Conservation (phyloP, 2,329 filamentous ascomycete genomes). For the Dactylellina drechsleri region DNA sequence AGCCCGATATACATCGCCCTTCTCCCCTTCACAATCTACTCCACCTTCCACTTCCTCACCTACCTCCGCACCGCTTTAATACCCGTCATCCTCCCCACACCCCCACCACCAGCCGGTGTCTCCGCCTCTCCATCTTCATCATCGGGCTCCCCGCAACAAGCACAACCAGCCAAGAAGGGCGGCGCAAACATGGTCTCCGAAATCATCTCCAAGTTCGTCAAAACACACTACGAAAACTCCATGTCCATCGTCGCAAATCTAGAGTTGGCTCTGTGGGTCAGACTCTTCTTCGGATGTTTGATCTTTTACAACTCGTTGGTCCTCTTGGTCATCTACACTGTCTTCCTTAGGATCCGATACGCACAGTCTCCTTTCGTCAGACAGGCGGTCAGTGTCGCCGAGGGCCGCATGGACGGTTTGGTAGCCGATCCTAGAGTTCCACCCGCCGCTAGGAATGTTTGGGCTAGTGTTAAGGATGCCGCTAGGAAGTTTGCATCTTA, state of each 20-base stretch:
- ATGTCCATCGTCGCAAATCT: slow-evolving; percentile 92
- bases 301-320: slow-evolving; percentile 94
- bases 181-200: slow-evolving; percentile 76
- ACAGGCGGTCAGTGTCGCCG: slow-evolving; percentile 57
- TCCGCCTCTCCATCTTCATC: slow-evolving; percentile 60
- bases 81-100: slow-evolving; percentile 80
- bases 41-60: slow-evolving; percentile 96
- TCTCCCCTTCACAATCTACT: slow-evolving; percentile 95
- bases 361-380: slow-evolving; percentile 86
- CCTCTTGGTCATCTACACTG: slow-evolving; percentile 83
- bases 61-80: slow-evolving; percentile 95
- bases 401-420: slow-evolving; percentile 56
- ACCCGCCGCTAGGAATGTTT: slow-evolving; percentile 56
- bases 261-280: slow-evolving; percentile 87
- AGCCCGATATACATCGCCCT: slow-evolving; percentile 90
- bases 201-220: slow-evolving; percentile 89
- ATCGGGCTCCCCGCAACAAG: slow-evolving; percentile 61
- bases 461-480: slow-evolving; percentile 56
- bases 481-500: slow-evolving; percentile 56
- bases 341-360: slow-evolving; percentile 90
- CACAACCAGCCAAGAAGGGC: slow-evolving; percentile 65
- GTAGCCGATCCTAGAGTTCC: slow-evolving; percentile 57
- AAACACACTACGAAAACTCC: slow-evolving; percentile 95
- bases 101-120: slow-evolving; percentile 62
- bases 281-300: slow-evolving; percentile 80